Percentiles rank a stretch among this genome's conserved stretches.
Evolutionary conservation across 1,139 yeast species (phyloP).

Genomic region (Kluyveromyces marxianus): DNA sequence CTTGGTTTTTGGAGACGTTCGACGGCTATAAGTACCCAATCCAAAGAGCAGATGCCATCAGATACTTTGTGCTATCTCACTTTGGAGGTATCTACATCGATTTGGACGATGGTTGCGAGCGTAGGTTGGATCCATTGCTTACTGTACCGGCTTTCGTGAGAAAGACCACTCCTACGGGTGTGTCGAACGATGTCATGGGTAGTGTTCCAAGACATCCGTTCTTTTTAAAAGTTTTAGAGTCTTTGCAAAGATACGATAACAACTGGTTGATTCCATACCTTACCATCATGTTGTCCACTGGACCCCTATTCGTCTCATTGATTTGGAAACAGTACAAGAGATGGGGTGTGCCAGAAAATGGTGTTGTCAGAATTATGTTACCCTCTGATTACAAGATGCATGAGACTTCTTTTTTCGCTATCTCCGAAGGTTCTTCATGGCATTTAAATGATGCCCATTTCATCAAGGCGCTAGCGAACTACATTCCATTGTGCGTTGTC

Average conservation of each 20-base stretch:
- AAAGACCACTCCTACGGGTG: slow-evolving; percentile 84
- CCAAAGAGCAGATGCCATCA: slow-evolving; percentile 86
- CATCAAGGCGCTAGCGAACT: slow-evolving; percentile 62
- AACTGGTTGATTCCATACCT: slow-evolving; percentile 81
- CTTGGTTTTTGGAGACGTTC: slow-evolving; percentile 81
- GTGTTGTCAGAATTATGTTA: slow-evolving; percentile 56
- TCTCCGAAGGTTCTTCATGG: slow-evolving; percentile 82
- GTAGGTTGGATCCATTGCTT: slow-evolving; percentile 70
- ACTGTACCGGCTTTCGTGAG: slow-evolving; percentile 81
- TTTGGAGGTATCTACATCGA: slow-evolving; percentile 91
- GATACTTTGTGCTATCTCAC: slow-evolving; percentile 75
- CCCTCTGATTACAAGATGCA: slow-evolving; percentile 64
- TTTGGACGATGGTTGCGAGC: slow-evolving; percentile 79
- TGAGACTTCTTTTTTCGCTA: slow-evolving; percentile 55
- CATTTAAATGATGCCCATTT: slow-evolving; percentile 78
- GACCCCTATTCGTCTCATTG: slow-evolving; percentile 80
- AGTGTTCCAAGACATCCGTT: slow-evolving; percentile 82
- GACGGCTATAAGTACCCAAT: slow-evolving; percentile 74
- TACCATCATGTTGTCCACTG: slow-evolving; percentile 91
- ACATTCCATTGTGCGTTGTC: slow-evolving; percentile 59
- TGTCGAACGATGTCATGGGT: slow-evolving; percentile 92
- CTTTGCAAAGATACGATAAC: slow-evolving; percentile 52
- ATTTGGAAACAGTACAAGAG: slow-evolving; percentile 83
- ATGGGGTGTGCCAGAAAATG: slow-evolving; percentile 62
- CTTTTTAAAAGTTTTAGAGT: slow-evolving; percentile 62